phyloP scores from a whole-genome alignment of 2,329 filamentous ascomycete genomes.

The Stagonosporopsis rhizophila region DNA sequence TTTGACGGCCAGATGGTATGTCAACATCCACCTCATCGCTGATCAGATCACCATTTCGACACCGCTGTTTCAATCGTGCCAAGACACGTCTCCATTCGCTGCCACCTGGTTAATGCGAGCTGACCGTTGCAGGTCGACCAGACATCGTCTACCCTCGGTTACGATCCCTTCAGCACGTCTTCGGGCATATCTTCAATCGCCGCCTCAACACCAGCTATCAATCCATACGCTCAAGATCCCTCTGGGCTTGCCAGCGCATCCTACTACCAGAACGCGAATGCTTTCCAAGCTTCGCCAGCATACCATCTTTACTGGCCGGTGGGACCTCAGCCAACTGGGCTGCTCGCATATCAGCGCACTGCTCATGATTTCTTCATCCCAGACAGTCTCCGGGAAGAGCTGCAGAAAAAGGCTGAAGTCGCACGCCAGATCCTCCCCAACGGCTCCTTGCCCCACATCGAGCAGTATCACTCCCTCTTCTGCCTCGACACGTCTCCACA shows the following conservation, averaged over 20 bases:
- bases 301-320: constrained; percentile 94
- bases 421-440: constrained; percentile 84
- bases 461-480: constrained; percentile 91
- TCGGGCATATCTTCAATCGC: constrained; percentile 44
- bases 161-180: constrained; percentile 54
- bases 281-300: constrained; percentile 61
- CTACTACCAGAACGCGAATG: constrained; percentile 69
- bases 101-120: not conserved
- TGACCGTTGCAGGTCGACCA: constrained; percentile 41
- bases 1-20: constrained; percentile 62
- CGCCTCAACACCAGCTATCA: constrained; percentile 51
- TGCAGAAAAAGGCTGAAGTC: constrained; percentile 88
- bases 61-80: not conserved
- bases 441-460: constrained; percentile 76
- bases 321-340: constrained; percentile 80
- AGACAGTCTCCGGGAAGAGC: constrained; percentile 83
- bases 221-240: constrained; percentile 79
- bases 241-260: constrained; percentile 65
- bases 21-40: constrained; percentile 13
- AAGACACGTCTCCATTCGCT: not conserved
- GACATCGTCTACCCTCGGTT: constrained; percentile 45
- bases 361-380: constrained; percentile 92
- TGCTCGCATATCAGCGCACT: constrained; percentile 83
- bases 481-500: constrained; percentile 83
- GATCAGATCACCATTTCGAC: not conserved